Evolutionary conservation across 352 stramenopile species (phyloP), one percentile per base, ranked within the genome.

Genomic region (Phytophthora crassamura): DNA sequence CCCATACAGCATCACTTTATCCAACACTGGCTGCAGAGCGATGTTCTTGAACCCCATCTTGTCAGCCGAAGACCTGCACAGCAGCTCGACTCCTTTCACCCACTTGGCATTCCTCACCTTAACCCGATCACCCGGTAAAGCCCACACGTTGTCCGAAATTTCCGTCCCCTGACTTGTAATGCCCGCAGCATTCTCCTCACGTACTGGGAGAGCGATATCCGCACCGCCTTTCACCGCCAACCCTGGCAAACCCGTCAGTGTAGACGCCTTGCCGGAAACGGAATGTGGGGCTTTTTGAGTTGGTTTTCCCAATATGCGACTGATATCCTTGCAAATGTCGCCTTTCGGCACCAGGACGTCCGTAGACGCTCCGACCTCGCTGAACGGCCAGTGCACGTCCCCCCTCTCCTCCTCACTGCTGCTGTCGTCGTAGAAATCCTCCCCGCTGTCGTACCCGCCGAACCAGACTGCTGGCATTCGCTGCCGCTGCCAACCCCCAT

Each of bases 101-200:
- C 59, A 67, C n/a, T 43, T 15, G 0, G 40, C n/a, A 34, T 61
- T 67, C 32, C 43, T 67, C 59, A 67, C 42, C 32, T 48, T 5
- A 40, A 67, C 48, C 22, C 60, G 39, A 18, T 60, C 32, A 7
- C 30, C 18, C 4, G 49, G 11, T 18, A 67, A 11, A 12, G 41
- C 34, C 59, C 59, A 61, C 14, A 59, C 34, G 2, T 47, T 54
- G 9, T 28, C 39, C 16, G 32, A 20, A 51, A 61, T 25, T 40
- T 39, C 22, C 15, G 35, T 53, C 18, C 28, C 52, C n/a, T 9
- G 22, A 18, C 14, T 61, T 12, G 51, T 41, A 32, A 63, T 30
- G 9, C 48, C 42, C 11, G 4, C 46, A 4, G 54, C 10, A 45
- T 63, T 45, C 47, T 47, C 35, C 20, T 33, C 8, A 4, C 8